Evolutionary conservation across 345 rosid species (phyloP).

Genomic region (Toxicodendron radicans): DNA sequence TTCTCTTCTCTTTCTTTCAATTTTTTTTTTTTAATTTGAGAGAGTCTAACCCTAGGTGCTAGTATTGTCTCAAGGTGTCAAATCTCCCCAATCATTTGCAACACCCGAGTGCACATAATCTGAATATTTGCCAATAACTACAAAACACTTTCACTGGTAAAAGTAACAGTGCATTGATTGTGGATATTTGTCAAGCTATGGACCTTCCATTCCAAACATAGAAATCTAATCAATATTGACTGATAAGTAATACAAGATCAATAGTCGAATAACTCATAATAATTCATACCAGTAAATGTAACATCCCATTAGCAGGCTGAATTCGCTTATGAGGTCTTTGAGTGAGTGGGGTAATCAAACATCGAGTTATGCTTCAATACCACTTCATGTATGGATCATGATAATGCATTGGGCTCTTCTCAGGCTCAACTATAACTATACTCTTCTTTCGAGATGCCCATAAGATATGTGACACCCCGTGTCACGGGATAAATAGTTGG

Average conservation of each 20-base stretch:
- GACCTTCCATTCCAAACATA: neutral
- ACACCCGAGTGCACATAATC: neutral
- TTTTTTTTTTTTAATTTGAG: too few species aligned
- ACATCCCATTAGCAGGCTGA: slow-evolving; percentile 1
- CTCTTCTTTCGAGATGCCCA: neutral
- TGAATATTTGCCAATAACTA: neutral
- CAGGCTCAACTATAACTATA: neutral
- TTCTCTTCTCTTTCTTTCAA: too few species aligned
- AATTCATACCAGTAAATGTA: neutral
- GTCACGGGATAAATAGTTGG: too few species aligned
- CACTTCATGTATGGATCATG: too few species aligned
- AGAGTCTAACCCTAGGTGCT: too few species aligned
- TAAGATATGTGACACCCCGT: too few species aligned
- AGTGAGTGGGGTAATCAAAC: slow-evolving; percentile 2
- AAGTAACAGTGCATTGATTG: neutral
- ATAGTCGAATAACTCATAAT: neutral
- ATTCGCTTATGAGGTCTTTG: slow-evolving; percentile 1
- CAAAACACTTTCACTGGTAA: neutral
- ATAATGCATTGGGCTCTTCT: too few species aligned
- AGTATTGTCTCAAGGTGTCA: neutral
- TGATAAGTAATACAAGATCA: neutral
- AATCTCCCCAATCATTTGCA: slow-evolving; percentile 2
- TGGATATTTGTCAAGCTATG: neutral
- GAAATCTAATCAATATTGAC: neutral
- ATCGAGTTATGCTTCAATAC: neutral